Percentiles rank a stretch among this genome's conserved stretches.
These are phyloP conservation scores for Dendrobium nobile DNA, from an alignment of 106 monocot species.

Conservation along the genomic window DNA sequence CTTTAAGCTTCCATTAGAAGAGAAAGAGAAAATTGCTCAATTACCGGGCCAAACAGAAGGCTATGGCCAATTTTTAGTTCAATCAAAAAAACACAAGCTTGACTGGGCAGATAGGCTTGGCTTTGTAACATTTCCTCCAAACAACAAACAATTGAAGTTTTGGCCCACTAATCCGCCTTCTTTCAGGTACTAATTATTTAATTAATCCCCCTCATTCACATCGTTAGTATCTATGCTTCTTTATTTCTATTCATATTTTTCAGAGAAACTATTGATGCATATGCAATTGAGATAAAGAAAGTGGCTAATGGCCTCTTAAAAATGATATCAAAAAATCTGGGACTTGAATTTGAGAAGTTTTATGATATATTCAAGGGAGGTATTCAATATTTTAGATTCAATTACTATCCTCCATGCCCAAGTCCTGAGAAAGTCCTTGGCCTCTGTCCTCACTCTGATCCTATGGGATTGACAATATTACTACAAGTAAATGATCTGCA, in stretches of 20 bases:
- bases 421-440: constrained; percentile 14
- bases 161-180: constrained; percentile 44
- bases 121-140: constrained; percentile 18
- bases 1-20: constrained; percentile 30
- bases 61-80: constrained; percentile 38
- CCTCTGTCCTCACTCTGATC: constrained; percentile 24
- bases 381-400: constrained; percentile 5
- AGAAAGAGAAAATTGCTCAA: constrained; percentile 18
- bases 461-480: constrained; percentile 19
- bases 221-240: no score
- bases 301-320: constrained; percentile 7
- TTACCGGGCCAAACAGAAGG: constrained; percentile 20
- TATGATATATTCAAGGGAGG: constrained; percentile 4
- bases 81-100: constrained; percentile 36
- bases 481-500: constrained; percentile 14
- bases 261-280: constrained; percentile 17
- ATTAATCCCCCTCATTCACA: no score
- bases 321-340: constrained; percentile 23
- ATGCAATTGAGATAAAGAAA: constrained; percentile 14
- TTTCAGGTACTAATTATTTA: no score
- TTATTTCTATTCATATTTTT: not conserved
- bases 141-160: constrained; percentile 13
- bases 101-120: constrained; percentile 39
- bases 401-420: constrained; percentile 29
- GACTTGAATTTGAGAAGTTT: not conserved